phyloP scores from a whole-genome alignment of 139 green algal genomes.

The Choricystis sp. region DNA sequence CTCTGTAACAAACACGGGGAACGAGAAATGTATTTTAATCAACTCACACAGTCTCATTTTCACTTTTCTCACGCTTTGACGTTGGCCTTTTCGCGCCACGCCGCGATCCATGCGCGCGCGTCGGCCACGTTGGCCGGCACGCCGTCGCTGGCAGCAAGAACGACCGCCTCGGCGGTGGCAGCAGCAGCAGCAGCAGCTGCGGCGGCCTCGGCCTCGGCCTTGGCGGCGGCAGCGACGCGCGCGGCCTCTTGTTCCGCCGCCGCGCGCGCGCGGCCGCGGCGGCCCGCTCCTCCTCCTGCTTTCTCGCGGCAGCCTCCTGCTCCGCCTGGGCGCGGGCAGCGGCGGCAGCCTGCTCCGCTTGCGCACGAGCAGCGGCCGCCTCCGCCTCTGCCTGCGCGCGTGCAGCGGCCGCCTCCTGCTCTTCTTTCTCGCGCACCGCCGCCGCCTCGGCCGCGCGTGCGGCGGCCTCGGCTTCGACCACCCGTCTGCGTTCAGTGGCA shows the following conservation, averaged over 20 bases:
- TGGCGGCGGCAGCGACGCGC: slow-evolving; percentile 5
- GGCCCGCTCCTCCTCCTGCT: neutral
- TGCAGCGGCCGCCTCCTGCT: neutral
- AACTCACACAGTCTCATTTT: neutral
- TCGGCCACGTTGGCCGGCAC: slow-evolving; percentile 23
- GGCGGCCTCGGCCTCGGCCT: neutral
- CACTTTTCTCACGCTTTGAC: neutral
- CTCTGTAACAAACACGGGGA: neutral
- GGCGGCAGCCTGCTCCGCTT: slow-evolving; percentile 3
- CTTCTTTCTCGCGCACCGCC: neutral
- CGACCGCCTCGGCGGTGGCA: neutral
- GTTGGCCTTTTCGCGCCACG: slow-evolving; percentile 13
- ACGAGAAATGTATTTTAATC: neutral
- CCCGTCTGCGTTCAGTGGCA: neutral
- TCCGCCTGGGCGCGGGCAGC: slow-evolving; percentile 12
- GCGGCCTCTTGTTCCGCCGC: slow-evolving; percentile 9
- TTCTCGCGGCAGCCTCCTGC: neutral
- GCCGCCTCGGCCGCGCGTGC: neutral
- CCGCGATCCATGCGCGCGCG: slow-evolving; percentile 24
- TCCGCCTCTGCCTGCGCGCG: neutral
- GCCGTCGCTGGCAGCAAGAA: neutral
- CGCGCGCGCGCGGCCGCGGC: slow-evolving; percentile 1
- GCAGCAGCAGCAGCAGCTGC: slow-evolving; percentile 8
- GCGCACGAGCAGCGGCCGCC: neutral
- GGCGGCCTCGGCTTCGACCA: neutral